Evolutionary conservation across 2,329 filamentous ascomycete genomes (phyloP).

Genomic region (Alternaria sp.): DNA sequence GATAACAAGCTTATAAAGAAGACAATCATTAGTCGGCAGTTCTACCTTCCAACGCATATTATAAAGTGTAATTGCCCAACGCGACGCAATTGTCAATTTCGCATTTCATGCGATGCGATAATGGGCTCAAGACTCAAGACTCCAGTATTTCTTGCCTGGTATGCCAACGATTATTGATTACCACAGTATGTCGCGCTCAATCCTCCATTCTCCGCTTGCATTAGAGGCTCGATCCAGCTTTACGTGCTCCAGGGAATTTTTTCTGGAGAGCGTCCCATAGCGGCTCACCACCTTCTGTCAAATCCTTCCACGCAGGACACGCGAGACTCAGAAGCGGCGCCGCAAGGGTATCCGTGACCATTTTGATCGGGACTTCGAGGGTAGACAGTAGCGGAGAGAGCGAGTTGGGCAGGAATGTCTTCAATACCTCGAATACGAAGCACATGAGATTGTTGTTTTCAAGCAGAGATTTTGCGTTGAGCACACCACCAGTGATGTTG

Average conservation of each 20-base stretch:
- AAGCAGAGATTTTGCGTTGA: slow-evolving; percentile 41
- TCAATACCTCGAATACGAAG: slow-evolving; percentile 48
- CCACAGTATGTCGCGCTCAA: background rate
- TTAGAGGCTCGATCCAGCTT: slow-evolving; percentile 19
- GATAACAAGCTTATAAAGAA: background rate
- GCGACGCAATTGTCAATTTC: background rate
- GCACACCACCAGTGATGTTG: slow-evolving; percentile 37
- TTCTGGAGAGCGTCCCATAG: slow-evolving; percentile 31
- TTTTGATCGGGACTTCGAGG: slow-evolving; percentile 32
- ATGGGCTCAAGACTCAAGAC: no score
- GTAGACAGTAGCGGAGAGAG: slow-evolving; percentile 41
- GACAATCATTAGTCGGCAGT: background rate
- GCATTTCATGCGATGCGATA: background rate
- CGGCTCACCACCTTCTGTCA: slow-evolving; percentile 25
- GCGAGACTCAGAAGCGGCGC: slow-evolving; percentile 33
- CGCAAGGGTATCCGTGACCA: slow-evolving; percentile 31
- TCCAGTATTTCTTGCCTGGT: background rate
- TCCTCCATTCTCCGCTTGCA: background rate
- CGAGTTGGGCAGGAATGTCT: slow-evolving; percentile 48
- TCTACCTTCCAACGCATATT: background rate
- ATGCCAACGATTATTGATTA: background rate
- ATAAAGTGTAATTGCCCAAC: background rate
- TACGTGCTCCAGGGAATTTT: slow-evolving; percentile 21
- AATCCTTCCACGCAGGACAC: slow-evolving; percentile 38
- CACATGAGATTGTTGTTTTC: slow-evolving; percentile 54